A percentile compares a stretch with the other conserved stretches of the same genome.
Conservation (phyloP, 169 alveolate species). For the Plasmodium inui region DNA sequence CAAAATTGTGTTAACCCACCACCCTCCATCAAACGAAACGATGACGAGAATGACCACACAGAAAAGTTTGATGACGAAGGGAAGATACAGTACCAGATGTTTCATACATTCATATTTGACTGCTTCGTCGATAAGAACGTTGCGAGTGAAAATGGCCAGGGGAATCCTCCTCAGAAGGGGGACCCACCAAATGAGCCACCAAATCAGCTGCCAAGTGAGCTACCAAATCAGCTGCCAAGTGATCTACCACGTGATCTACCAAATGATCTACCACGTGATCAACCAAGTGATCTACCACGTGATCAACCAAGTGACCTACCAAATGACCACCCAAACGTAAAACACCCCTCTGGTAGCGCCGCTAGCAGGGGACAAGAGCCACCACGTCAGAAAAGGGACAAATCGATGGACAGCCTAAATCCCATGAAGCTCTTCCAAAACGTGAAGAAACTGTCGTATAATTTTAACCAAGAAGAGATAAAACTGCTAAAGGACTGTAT, state of each 20-base stretch:
- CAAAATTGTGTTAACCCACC: not conserved
- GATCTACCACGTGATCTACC: not conserved
- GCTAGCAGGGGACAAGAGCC: not conserved
- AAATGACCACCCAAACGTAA: not conserved
- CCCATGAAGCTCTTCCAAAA: not conserved
- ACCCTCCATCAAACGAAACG: not conserved
- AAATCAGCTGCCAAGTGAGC: not conserved
- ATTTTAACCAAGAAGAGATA: not conserved
- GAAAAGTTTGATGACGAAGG: not conserved
- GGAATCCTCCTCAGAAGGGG: not conserved
- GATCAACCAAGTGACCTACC: not conserved
- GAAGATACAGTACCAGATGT: constrained; percentile 1
- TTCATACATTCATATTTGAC: constrained; percentile 21
- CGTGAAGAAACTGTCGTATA: not conserved
- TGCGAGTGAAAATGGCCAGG: too few species aligned
- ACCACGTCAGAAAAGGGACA: not conserved
- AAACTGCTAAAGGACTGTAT: not conserved
- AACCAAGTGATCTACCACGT: not conserved
- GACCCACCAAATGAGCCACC: not conserved
- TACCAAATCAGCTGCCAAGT: not conserved
- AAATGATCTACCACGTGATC: not conserved
- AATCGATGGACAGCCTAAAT: not conserved
- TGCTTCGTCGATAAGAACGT: not conserved
- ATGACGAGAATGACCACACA: not conserved
- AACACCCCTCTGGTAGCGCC: not conserved